Evolutionary conservation across 2,329 filamentous ascomycete genomes (phyloP).

Genomic region (Sporothrix brasiliensis): DNA sequence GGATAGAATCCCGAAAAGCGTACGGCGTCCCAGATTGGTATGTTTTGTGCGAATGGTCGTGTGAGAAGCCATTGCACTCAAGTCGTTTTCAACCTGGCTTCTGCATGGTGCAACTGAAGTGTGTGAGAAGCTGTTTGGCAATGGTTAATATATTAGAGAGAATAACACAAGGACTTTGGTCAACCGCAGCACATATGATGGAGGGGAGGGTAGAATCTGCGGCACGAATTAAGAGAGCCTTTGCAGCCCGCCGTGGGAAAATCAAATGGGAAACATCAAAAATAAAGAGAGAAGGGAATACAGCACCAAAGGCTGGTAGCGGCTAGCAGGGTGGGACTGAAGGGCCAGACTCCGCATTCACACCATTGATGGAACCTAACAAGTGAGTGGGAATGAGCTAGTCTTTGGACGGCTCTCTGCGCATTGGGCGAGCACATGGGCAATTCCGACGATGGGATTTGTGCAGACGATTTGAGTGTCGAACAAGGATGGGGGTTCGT

Average conservation of each 20-base stretch:
- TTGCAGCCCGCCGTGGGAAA: no score
- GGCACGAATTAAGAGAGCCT: no score
- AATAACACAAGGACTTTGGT: not conserved
- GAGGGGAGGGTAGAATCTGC: not conserved
- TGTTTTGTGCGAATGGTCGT: slow-evolving; percentile 4
- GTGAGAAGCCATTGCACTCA: not conserved
- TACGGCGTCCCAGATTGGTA: not conserved
- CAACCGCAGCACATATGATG: not conserved
- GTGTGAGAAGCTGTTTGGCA: not conserved
- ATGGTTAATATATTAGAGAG: not conserved
- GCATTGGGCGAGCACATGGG: slow-evolving; percentile 34
- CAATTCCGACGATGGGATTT: slow-evolving; percentile 35
- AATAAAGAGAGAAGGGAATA: not conserved
- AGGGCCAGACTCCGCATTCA: slow-evolving; percentile 9
- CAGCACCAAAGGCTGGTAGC: not conserved
- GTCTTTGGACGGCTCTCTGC: slow-evolving; percentile 27
- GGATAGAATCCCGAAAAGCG: no score
- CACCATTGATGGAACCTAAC: slow-evolving; percentile 21
- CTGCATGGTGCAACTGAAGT: not conserved
- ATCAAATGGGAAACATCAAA: not conserved
- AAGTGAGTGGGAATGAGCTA: slow-evolving; percentile 13
- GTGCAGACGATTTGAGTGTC: slow-evolving; percentile 27
- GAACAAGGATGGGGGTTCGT: slow-evolving; percentile 4
- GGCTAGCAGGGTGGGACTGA: slow-evolving; percentile 5
- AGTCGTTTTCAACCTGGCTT: not conserved